phyloP scores from a whole-genome alignment of 805 yeast species.

The baker's yeast (Saccharomyces cerevisiae) region DNA sequence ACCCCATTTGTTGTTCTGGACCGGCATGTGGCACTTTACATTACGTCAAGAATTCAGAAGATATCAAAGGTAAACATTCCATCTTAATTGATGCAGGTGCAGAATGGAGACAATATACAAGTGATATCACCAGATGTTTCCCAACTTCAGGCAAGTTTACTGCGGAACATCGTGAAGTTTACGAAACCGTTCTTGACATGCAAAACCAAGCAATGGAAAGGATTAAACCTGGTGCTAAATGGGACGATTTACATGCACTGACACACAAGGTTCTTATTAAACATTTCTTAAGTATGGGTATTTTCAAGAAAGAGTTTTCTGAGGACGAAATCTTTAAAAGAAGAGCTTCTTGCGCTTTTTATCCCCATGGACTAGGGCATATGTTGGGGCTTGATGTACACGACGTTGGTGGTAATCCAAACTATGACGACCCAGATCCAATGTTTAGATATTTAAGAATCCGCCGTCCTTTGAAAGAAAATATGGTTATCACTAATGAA shows the following conservation, averaged over 20 bases:
- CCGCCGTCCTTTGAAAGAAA: constrained; percentile 59
- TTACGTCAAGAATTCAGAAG: constrained; percentile 73
- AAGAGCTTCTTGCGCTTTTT: constrained; percentile 67
- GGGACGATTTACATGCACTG: constrained; percentile 78
- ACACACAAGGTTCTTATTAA: constrained; percentile 74
- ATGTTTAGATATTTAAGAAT: constrained; percentile 70
- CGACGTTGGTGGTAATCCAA: constrained; percentile 85
- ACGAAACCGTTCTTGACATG: constrained; percentile 75
- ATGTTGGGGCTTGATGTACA: constrained; percentile 91
- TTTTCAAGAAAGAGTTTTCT: constrained; percentile 51
- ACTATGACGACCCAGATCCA: constrained; percentile 77
- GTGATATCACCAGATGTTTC: constrained; percentile 92
- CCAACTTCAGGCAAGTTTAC: constrained; percentile 89
- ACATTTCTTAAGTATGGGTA: constrained; percentile 64
- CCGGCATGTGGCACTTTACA: constrained; percentile 86
- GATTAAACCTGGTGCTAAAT: constrained; percentile 71
- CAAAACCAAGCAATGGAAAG: constrained; percentile 61
- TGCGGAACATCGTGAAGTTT: constrained; percentile 75
- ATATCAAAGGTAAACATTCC: constrained; percentile 48
- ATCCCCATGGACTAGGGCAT: constrained; percentile 96
- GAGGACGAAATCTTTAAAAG: constrained; percentile 63
- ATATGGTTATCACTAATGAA: constrained; percentile 89
- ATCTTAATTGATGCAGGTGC: constrained; percentile 94
- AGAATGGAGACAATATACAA: constrained; percentile 88
- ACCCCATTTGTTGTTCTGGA: constrained; percentile 94